Base-by-base conservation (phyloP, 2,329 filamentous ascomycete genomes). In the Zymoseptoria ardabiliae region DNA sequence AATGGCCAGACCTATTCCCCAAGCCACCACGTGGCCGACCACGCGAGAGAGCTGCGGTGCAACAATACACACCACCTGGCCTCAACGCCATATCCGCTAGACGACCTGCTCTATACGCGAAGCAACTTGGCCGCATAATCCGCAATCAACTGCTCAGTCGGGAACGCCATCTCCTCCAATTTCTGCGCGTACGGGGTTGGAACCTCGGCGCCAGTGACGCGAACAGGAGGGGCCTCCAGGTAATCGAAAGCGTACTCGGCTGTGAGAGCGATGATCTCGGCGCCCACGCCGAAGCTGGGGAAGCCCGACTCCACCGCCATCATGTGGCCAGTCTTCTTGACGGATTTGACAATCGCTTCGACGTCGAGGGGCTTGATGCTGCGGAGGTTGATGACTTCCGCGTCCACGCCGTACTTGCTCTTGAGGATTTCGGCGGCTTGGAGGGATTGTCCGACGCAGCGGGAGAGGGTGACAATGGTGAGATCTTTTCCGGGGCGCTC, bases 191-290 rank as follows among this genome's bases (percentile, higher is more conserved):
- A 97, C 45, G 94, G 94, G 7, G 94, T 99, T 54, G 94, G 94
- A 11, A 99, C 94, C 76, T 99, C 94, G 66, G 94, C 93, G 75
- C 94, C 94, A 61, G 94, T 97, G 71, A 99, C 86, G 76, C 94
- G 88, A 77, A 93, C 89, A 63, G 91, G 94, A 53, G 94, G 94
- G 58, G 91, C 91, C 72, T 97, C 87, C 66, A 99, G 88, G 81
- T 96, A 97, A 81, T 99, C 94, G 74, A 97, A 99, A 65, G 85
- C 92, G 77, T 97, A 99, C 80, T 99, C 94, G 88, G 96, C 96
- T 64, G 91, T 87, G 62, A 97, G 82, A 61, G 94, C 94, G 65
- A 99, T 85, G 70, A 99, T 91, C 81, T 99, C 94, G 59, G 93
- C 85, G 61, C 87, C 85, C 68, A 99, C 91, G 75, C 94, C 94